A percentile compares a stretch with the other conserved stretches of the same genome.
Conservation (phyloP, 768 basidiomycete species). For the Mycena vulgaris region DNA sequence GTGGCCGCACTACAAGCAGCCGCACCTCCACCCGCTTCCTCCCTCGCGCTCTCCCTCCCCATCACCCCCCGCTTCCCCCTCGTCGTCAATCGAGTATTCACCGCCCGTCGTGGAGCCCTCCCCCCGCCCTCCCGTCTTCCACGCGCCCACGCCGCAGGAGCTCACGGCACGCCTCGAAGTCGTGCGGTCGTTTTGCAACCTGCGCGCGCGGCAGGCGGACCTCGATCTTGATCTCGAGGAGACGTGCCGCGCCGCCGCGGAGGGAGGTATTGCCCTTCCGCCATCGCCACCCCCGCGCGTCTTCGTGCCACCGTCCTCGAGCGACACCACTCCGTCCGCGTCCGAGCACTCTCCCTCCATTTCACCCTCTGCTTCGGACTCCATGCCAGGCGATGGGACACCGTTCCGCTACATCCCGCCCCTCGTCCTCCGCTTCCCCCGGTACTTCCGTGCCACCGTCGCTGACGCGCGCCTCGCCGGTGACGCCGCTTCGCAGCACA, state of each 20-base stretch:
- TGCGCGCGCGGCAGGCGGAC: not conserved
- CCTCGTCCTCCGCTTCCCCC: not conserved
- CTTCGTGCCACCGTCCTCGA: not conserved
- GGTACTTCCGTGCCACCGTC: not conserved
- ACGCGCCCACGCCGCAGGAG: not conserved
- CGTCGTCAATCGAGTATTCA: too few relatives aligned
- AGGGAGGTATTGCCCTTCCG: not conserved
- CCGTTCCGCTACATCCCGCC: slow-evolving; percentile 2
- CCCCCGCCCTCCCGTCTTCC: not conserved
- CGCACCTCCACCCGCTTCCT: not conserved
- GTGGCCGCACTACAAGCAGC: not conserved
- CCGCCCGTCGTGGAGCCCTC: not conserved
- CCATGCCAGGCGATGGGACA: not conserved
- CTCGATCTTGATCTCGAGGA: not conserved
- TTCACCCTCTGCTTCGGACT: too few relatives aligned
- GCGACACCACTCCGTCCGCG: not conserved
- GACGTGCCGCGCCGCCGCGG: not conserved
- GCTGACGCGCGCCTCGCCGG: too few relatives aligned
- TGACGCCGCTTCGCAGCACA: not conserved
- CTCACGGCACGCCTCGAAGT: not conserved
- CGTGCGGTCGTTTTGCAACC: not conserved
- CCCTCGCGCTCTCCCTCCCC: not conserved
- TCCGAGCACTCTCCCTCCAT: not conserved
- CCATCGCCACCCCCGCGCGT: not conserved
- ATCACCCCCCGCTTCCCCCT: not conserved